Base-by-base conservation (phyloP, 2,329 filamentous ascomycete species). In the Microdochium bolleyi region DNA sequence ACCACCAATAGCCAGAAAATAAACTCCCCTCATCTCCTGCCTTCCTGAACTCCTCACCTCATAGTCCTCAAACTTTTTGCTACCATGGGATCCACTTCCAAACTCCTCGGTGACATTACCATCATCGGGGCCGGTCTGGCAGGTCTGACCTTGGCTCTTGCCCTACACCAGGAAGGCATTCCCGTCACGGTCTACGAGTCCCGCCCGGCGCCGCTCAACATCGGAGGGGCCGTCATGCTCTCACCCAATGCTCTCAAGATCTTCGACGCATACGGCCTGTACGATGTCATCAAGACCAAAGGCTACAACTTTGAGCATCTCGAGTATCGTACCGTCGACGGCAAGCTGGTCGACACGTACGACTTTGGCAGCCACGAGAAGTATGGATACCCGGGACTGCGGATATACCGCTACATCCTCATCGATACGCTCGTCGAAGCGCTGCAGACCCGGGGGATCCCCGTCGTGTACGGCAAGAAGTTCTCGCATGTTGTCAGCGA, bases 221-320 rank as follows among this genome's bases (percentile, higher is more conserved):
- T 75, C 24, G 76, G 76, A 19, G 80, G 80, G 2, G 79, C 77
- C 1, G 68, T 84, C 27, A 80, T 82, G 74, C 72, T 84, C 2
- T 80, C 79, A 0, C 80, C 81, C 4, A 84, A 84, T 51, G 77
- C 79, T 0, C 70, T 84, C 1, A 70, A 72, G 3, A 68, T 83
- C 38, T 70, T 85, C 0, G 75, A 83, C 55, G 62, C 60, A 0
- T 63, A 84, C 0, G 73, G 69, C 0, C 65, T 82, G 2, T 80
- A 80, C 58, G 48, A 70, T 1, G 67, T 69, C 2, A 67, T 83
- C 50, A 64, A 66, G 8, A 56, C 65, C 0, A 67, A 72, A 9
- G 76, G 74, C 44, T 80, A 73, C 63, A 70, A 75, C n/a, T 81
- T 82, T 55, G 72, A 79, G 1, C 66, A 65, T 1, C 67, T 82